A percentile compares a stretch with the other conserved stretches of the same genome.
Evolutionary conservation across 2,329 filamentous ascomycete genomes (phyloP).

Genomic region (Aspergillus luchuensis): DNA sequence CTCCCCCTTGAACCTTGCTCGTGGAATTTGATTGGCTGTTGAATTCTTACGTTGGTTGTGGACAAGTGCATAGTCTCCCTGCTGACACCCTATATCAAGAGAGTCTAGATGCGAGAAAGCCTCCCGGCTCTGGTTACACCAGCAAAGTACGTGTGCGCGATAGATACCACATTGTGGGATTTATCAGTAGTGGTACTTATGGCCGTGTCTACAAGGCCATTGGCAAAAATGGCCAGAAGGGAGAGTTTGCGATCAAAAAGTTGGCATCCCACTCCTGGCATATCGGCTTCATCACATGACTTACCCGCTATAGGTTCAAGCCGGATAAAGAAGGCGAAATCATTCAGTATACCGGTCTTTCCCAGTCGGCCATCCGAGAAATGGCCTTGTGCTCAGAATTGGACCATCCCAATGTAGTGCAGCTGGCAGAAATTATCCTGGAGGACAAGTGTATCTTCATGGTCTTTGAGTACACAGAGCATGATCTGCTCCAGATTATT

Average conservation of each 20-base stretch:
- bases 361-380: slow-evolving; percentile 93
- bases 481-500: slow-evolving; percentile 95
- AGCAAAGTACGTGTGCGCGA: slow-evolving; percentile 86
- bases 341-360: slow-evolving; percentile 94
- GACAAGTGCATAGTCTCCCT: background rate
- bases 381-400: slow-evolving; percentile 97
- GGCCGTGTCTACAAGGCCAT: slow-evolving; percentile 96
- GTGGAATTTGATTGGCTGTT: slow-evolving; percentile 6
- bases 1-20: slow-evolving; percentile 9
- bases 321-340: slow-evolving; percentile 97
- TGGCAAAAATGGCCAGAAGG: slow-evolving; percentile 69
- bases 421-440: slow-evolving; percentile 90
- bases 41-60: background rate
- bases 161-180: slow-evolving; percentile 93
- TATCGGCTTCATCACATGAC: slow-evolving; percentile 1
- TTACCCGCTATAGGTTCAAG: slow-evolving; percentile 65
- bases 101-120: slow-evolving; percentile 40
- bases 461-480: slow-evolving; percentile 98
- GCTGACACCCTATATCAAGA: slow-evolving; percentile 38
- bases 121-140: slow-evolving; percentile 55
- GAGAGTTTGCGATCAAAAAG: slow-evolving; percentile 98
- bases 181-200: slow-evolving; percentile 98
- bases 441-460: slow-evolving; percentile 99
- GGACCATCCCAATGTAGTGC: slow-evolving; percentile 83
- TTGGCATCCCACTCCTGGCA: slow-evolving; percentile 44